These are phyloP conservation scores for Aquilaria yunnanensis DNA, from an alignment of 345 rosid genomes.

Conservation along the genomic window DNA sequence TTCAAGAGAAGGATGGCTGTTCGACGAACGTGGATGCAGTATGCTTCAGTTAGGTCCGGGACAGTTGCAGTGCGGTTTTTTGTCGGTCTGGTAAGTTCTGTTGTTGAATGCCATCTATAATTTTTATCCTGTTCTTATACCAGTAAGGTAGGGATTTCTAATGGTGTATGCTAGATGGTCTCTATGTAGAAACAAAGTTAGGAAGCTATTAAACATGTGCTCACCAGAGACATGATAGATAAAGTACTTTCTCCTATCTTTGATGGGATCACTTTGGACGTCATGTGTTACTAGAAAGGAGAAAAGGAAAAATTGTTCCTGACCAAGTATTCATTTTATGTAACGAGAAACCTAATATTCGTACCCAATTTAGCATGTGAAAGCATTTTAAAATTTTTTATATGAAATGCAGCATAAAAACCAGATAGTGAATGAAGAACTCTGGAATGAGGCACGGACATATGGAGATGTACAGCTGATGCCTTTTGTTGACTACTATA, in stretches of 20 bases:
- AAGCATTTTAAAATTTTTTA: neutral
- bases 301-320: too few species aligned
- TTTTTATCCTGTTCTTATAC: neutral
- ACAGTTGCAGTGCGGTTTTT: slow-evolving; percentile 87
- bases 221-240: too few species aligned
- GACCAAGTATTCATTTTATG: too few species aligned
- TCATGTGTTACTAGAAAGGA: too few species aligned
- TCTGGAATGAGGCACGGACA: slow-evolving; percentile 84
- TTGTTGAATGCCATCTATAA: neutral
- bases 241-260: too few species aligned
- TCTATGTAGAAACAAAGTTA: too few species aligned
- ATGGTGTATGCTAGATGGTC: too few species aligned
- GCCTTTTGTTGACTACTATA: slow-evolving; percentile 98
- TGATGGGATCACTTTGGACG: too few species aligned
- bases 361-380: too few species aligned
- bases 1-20: slow-evolving; percentile 96
- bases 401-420: slow-evolving; percentile 76
- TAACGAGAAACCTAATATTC: too few species aligned
- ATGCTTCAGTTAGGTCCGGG: slow-evolving; percentile 69
- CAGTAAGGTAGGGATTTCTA: too few species aligned
- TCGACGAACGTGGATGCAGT: slow-evolving; percentile 99
- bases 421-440: slow-evolving; percentile 82
- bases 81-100: slow-evolving; percentile 86
- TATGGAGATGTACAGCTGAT: slow-evolving; percentile 88
- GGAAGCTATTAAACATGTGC: too few species aligned